Evolutionary conservation across 805 yeast genomes (phyloP), one percentile per base, ranked within the genome.

Genomic region (Hanseniaspora thailandica): DNA sequence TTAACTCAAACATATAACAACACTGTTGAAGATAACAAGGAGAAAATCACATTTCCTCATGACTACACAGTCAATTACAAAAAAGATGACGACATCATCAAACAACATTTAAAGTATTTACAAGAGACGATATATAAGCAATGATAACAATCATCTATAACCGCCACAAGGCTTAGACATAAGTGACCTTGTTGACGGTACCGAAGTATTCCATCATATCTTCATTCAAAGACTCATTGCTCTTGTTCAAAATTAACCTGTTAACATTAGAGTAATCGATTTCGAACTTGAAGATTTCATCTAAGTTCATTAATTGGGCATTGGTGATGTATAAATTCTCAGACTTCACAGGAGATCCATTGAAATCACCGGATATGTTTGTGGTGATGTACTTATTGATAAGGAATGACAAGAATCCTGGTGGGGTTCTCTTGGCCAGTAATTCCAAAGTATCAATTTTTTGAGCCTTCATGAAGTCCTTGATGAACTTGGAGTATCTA

Each of bases 281-380:
- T 63, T 84, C 93, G 57, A 84, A 84, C 60, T 77, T 79, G 51
- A 81, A 76, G 3, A 86, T 83, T 56, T 84, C 89, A 47, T 76
- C 76, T 38, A 84, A 73, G 23, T 31, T 26, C 23, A 50, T 26
- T 33, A 30, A 36, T 33, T 50, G 47, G 4, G 47, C 44, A 35
- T 50, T 50, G 9, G 47, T 30, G 15, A 50, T 61, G 47, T 84
- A 63, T 0, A 81, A 58, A 35, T 80, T 76, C 38, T 70, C 69
- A 30, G 78, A 75, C 31, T 73, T 69, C 10, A 43, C 31, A 19
- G 46, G 46, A 2, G 69, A 60, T 22, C 56, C 34, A 33, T 60
- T 58, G 3, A 61, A 57, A 2, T 59, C 59, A 36, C 36, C 39
- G 3, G 20, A 19, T 15, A 31, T 40, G 31, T 47, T 34, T 19